Base-by-base conservation (phyloP, 352 stramenopile genomes). In the Globisporangium cylindrosporum region DNA sequence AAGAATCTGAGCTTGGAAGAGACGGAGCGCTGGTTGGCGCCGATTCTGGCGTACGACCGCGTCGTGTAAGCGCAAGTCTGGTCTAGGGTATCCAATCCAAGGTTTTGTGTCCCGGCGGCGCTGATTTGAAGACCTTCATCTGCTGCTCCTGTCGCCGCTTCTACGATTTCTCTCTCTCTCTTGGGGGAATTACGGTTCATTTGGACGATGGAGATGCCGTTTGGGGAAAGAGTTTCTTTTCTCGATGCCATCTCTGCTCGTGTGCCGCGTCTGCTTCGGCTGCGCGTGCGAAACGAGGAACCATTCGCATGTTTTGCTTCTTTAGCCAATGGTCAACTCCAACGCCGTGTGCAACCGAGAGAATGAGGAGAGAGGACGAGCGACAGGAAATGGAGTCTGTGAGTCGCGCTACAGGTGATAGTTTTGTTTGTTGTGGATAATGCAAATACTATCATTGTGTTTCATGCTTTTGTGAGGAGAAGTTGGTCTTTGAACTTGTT, bases 41-140 rank as follows among this genome's bases (percentile, higher is more conserved):
- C 96, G 22, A 98, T 98, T 59, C 79, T 99, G 22, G 97, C 92
- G 70, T 99, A 99, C 73, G 96, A 99, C 55, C 82, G 82, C 62
- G 77, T 70, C 58, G 54, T 63, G 1, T 79, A 81, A 64, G 65
- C 48, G 36, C 64, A 4, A 69, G 36, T 48, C 6, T 48, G 4
- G 41, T 48, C 15, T 48, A 48, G 41, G 41, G 41, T n/a, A 48
- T n/a, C 32, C 32, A 36, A 36, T 32, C 41, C 41, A 48, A 48
- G 41, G 24, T 32, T 29, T 58, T 32, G 24, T 32, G 51, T 27
- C 14, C 8, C 49, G 49, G 9, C 12, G n/a, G 29, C 32, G 49
- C n/a, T 57, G n/a, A 32, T 18, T 57, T 57, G n/a, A 57, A 57
- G 49, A 48, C 41, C 41, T 18, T 48, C 2, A 14, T 48, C 41